A percentile compares a stretch with the other conserved stretches of the same genome.
phyloP scores from a whole-genome alignment of 192 early-diverging fungal genomes.

The Backusella sp. region DNA sequence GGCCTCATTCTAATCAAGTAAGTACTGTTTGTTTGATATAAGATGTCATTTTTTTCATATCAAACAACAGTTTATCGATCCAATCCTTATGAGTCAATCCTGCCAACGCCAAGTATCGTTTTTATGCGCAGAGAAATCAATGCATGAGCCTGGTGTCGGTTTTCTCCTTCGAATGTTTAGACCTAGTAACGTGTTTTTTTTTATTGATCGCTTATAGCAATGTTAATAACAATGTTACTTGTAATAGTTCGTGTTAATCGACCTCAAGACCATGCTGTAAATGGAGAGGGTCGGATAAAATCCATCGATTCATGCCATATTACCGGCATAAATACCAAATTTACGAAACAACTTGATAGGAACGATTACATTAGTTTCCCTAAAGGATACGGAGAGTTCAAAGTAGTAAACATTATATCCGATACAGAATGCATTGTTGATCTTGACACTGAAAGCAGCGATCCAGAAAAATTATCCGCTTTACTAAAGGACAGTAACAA shows the following conservation, averaged over 20 bases:
- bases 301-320: constrained; percentile 66
- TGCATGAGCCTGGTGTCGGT: constrained; percentile 84
- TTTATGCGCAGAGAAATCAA: constrained; percentile 82
- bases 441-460: constrained; percentile 65
- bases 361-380: constrained; percentile 69
- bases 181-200: constrained; percentile 58
- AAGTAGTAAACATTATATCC: constrained; percentile 77
- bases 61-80: constrained; percentile 83
- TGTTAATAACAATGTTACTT: background rate
- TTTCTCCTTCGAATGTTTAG: constrained; percentile 69
- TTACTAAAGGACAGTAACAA: constrained; percentile 37
- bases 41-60: background rate
- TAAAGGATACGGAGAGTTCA: constrained; percentile 54
- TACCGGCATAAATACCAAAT: constrained; percentile 66
- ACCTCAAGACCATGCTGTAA: constrained; percentile 84
- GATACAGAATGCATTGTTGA: constrained; percentile 80
- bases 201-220: background rate
- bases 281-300: constrained; percentile 68
- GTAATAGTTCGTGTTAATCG: constrained; percentile 83
- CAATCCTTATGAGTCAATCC: constrained; percentile 81
- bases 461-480: constrained; percentile 59
- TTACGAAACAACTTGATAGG: constrained; percentile 62
- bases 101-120: constrained; percentile 76
- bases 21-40: background rate
- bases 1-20: constrained; percentile 76